A percentile compares a stretch with the other conserved stretches of the same genome.
phyloP scores from a whole-genome alignment of 2,329 filamentous ascomycete species.

The Colletotrichum eremochloae region DNA sequence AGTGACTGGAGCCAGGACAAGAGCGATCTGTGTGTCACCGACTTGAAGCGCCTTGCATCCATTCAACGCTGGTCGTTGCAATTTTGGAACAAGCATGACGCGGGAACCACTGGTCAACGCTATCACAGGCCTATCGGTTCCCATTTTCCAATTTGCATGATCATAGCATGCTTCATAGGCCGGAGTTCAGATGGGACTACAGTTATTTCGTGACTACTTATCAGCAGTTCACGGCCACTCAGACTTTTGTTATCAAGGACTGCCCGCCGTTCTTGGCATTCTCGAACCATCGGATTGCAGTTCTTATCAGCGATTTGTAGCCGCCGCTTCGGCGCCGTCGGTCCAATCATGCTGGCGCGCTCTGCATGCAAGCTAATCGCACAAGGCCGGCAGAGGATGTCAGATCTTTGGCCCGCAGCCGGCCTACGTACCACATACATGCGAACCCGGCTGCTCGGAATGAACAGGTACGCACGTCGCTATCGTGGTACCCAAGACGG shows the following conservation, averaged over 20 bases:
- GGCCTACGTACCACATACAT: neutral
- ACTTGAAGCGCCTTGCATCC: no score
- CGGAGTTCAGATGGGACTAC: neutral
- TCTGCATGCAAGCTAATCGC: conserved; percentile 1
- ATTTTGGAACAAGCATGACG: no score
- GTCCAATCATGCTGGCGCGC: neutral
- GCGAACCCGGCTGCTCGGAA: neutral
- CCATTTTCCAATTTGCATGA: no score
- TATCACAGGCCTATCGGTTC: no score
- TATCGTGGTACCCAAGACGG: neutral
- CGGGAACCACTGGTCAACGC: no score
- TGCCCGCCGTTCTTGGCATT: neutral
- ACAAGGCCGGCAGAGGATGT: neutral
- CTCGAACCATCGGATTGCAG: neutral
- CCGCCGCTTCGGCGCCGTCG: no score
- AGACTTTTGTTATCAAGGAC: neutral
- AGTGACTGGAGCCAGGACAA: no score
- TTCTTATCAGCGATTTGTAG: neutral
- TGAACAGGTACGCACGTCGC: neutral
- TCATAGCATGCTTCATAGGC: neutral
- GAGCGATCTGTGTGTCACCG: no score
- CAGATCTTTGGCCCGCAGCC: neutral
- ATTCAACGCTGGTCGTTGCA: no score
- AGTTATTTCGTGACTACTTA: fast-evolving
- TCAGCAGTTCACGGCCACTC: neutral